These are phyloP conservation scores for Selaginella moellendorffii DNA, from an alignment of 75 land plant species.

Conservation along the genomic window DNA sequence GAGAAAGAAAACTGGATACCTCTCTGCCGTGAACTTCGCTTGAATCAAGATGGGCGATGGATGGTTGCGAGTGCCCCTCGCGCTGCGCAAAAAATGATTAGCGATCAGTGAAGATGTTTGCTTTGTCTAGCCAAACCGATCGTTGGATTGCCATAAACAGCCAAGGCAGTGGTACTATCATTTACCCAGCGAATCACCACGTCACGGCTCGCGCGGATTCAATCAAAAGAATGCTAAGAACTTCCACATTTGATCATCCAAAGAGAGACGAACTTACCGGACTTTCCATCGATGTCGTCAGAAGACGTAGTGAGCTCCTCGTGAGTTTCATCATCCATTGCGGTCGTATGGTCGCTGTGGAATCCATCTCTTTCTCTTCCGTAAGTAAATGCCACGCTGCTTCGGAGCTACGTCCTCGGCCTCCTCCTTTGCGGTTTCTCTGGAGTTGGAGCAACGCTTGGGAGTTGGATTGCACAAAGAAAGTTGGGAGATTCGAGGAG, in stretches of 20 bases:
- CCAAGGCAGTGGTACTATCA: constrained; percentile 74
- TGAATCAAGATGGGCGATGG: constrained; percentile 24
- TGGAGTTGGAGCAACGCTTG: too few relatives aligned
- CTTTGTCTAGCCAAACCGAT: constrained; percentile 31
- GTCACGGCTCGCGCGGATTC: constrained; percentile 34
- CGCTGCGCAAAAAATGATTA: constrained; percentile 33
- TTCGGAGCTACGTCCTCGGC: constrained; percentile 21
- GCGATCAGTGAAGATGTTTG: not conserved
- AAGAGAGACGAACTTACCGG: too few relatives aligned
- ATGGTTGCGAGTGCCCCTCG: constrained; percentile 38
- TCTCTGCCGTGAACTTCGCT: constrained; percentile 14
- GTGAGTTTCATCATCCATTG: not conserved
- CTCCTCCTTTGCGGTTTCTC: too few relatives aligned
- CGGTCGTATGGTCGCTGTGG: constrained; percentile 39
- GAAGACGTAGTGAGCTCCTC: too few relatives aligned
- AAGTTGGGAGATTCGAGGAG: too few relatives aligned
- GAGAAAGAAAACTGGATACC: too few relatives aligned
- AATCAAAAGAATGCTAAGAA: not conserved
- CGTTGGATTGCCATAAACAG: constrained; percentile 74
- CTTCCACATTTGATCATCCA: too few relatives aligned
- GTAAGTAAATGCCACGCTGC: constrained; percentile 69
- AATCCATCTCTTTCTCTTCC: constrained; percentile 35
- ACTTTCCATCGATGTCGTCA: too few relatives aligned
- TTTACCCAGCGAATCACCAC: constrained; percentile 74
- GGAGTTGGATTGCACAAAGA: too few relatives aligned